Conservation (phyloP, 257 asterid genomes). For the Apocynum venetum region DNA sequence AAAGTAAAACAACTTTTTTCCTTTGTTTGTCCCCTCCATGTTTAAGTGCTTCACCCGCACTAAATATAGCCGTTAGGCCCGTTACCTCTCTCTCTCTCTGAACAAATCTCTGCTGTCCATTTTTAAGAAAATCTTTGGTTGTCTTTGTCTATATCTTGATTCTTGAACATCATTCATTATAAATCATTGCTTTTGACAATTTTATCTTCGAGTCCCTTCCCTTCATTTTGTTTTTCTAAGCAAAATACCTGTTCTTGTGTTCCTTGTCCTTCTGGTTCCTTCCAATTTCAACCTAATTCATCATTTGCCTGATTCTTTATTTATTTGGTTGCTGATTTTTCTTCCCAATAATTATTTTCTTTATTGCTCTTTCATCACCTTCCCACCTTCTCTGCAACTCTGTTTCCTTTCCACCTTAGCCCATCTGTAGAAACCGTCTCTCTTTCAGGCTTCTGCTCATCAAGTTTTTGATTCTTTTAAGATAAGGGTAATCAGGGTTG, state of each 20-base stretch:
- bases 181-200: too few species aligned
- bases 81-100: background rate
- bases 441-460: background rate
- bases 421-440: background rate
- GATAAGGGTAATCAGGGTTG: background rate
- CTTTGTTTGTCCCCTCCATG: background rate
- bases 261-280: background rate
- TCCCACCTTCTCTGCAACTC: background rate
- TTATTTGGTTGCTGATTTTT: background rate
- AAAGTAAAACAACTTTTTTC: constrained; percentile 7
- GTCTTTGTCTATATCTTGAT: background rate
- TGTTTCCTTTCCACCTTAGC: background rate
- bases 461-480: background rate
- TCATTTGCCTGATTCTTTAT: background rate
- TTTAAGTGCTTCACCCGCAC: background rate
- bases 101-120: background rate
- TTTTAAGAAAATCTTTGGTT: background rate
- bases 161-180: too few species aligned
- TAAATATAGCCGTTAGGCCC: constrained; percentile 10
- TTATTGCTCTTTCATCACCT: background rate
- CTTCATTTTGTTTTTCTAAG: background rate
- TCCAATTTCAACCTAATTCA: background rate
- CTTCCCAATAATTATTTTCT: background rate
- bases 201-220: background rate
- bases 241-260: background rate